A percentile compares a stretch with the other conserved stretches of the same genome.
These are phyloP conservation scores for Excoecaria agallocha DNA, from an alignment of 345 rosid species.

Conservation along the genomic window DNA sequence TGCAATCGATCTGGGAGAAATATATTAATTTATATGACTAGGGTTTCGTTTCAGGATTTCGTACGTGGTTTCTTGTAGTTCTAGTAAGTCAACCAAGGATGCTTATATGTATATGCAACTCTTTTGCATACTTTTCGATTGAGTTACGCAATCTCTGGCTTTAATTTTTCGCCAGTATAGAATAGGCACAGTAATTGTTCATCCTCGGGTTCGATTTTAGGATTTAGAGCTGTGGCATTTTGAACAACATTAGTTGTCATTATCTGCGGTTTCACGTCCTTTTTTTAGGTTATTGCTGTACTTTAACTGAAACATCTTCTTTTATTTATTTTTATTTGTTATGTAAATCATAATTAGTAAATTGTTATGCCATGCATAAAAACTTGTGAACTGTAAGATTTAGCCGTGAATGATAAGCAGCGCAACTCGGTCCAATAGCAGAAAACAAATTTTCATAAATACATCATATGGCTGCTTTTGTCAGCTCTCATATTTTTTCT, in stretches of 20 bases:
- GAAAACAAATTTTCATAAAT: neutral
- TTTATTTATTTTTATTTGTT: neutral
- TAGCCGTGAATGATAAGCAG: neutral
- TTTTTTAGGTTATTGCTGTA: neutral
- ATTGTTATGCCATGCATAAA: neutral
- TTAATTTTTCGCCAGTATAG: neutral
- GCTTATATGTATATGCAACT: neutral
- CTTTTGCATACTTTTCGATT: neutral
- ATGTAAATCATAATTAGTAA: neutral
- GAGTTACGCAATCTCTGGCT: neutral
- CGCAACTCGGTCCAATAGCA: neutral
- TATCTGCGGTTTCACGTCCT: neutral
- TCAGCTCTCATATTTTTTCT: neutral
- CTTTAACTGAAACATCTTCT: neutral
- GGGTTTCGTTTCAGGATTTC: neutral
- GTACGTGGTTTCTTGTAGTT: neutral
- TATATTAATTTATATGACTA: neutral
- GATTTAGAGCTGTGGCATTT: neutral
- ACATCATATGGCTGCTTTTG: neutral
- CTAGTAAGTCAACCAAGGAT: neutral
- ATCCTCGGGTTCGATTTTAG: neutral
- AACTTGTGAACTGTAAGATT: neutral
- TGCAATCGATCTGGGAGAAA: conserved; percentile 7
- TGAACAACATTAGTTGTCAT: neutral
- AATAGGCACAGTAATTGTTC: neutral